Evolutionary conservation across 495 filamentous ascomycete species (phyloP), one percentile per base, ranked within the genome.

Genomic region (Cudoniella acicularis): DNA sequence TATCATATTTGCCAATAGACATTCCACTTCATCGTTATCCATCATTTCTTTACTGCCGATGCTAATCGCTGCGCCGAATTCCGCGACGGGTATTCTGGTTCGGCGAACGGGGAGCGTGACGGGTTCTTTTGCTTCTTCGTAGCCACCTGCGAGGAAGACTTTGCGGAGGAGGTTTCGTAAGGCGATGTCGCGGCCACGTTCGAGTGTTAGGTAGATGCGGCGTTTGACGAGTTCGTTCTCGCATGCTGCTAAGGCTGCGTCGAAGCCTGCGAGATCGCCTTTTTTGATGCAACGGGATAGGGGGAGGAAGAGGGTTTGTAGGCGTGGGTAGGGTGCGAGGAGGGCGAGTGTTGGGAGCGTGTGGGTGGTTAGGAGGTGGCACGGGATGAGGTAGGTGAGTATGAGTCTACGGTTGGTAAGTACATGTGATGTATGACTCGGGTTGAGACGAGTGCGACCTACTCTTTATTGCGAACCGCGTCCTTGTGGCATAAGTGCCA

Each of bases 11-110:
- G 95, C 89, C 62, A 98, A 63, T 59, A 97, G 68, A 72, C 95
- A 98, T 74, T 98, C 94, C 20, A 98, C 92, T 73, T 98, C 94
- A 70, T 98, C 94, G 20, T 78, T 80, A 62, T 97, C 92, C 40
- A 94, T 76, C 10, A 78, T 79, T 63, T 86, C 81, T 50, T 83
- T 78, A 41, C 78, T 76, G 53, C 79, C 81, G 24, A 83, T 70
- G 52, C 79, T 79, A 24, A 83, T 78, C 11, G 82, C 85, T 9
- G 80, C 80, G 1, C 71, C 71, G 69, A 98, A 97, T 57, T 96
- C 89, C 10, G 79, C 78, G 2, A 98, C 81, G 1, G 88, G 87
- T 11, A 98, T 80, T 53, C 93, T 83, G 10, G 89, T 93, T 54
- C 86, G 81, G 21, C 89, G 79, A 21, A 89, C 77, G 3, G 69